These are phyloP conservation scores for Firmiana major DNA, from an alignment of 345 rosid species.

Conservation along the genomic window DNA sequence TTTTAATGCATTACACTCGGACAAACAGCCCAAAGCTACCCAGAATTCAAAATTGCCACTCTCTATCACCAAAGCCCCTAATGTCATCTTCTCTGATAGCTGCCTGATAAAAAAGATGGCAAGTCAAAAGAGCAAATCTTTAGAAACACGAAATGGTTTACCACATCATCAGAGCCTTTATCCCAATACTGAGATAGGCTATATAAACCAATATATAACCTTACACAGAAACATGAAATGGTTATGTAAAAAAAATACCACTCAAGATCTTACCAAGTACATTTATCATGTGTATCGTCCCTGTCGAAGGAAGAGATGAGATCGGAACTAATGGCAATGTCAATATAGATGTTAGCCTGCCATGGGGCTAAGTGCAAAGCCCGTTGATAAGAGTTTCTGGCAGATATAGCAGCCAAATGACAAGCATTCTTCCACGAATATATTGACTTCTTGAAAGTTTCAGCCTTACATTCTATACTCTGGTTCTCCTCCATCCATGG, in stretches of 20 bases:
- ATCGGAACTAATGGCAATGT: slow-evolving; percentile 70
- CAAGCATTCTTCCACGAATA: slow-evolving; percentile 69
- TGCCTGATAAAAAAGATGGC: slow-evolving; percentile 60
- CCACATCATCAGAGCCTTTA: too few relatives aligned
- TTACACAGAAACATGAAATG: slow-evolving; percentile 18
- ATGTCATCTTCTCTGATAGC: slow-evolving; percentile 79
- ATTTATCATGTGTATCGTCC: slow-evolving; percentile 25
- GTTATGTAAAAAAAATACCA: slow-evolving; percentile 13
- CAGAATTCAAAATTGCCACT: slow-evolving; percentile 73
- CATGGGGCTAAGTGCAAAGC: slow-evolving; percentile 86
- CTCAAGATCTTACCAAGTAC: slow-evolving; percentile 54
- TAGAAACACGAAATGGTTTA: slow-evolving; percentile 17
- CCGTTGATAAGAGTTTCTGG: slow-evolving; percentile 70
- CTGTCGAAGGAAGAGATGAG: slow-evolving; percentile 48
- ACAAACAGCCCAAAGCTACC: slow-evolving; percentile 84
- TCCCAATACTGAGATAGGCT: too few relatives aligned
- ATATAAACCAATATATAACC: too few relatives aligned
- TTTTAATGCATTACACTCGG: slow-evolving; percentile 62
- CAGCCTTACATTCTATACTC: slow-evolving; percentile 28
- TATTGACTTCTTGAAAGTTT: slow-evolving; percentile 48
- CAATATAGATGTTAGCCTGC: slow-evolving; percentile 80
- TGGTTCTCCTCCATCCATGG: slow-evolving; percentile 60
- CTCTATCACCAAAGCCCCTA: slow-evolving; percentile 87
- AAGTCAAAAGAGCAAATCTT: slow-evolving; percentile 18
- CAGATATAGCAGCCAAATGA: slow-evolving; percentile 51